Evolutionary conservation across 164 flowering plant species (phyloP).

Genomic region (Liriodendron chinense): DNA sequence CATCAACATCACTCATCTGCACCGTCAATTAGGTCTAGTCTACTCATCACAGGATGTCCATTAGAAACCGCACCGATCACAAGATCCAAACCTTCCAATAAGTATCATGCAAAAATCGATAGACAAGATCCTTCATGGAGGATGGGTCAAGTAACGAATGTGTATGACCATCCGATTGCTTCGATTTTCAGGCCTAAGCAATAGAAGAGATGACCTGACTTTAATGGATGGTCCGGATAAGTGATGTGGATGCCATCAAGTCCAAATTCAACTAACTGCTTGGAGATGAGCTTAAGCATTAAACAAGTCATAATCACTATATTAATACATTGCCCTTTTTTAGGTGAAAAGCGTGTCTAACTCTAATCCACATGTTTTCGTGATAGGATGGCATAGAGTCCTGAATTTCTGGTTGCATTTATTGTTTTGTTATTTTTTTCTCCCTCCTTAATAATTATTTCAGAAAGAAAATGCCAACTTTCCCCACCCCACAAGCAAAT

Average conservation of each 20-base stretch:
- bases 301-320: not conserved
- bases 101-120: no score
- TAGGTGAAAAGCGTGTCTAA: not conserved
- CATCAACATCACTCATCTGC: not conserved
- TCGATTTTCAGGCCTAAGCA: not conserved
- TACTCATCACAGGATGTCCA: no score
- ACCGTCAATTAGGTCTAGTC: no score
- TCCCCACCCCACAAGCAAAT: not conserved
- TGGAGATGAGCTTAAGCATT: not conserved
- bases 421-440: not conserved
- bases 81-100: not conserved
- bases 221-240: not conserved
- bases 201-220: no score
- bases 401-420: not conserved
- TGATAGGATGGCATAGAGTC: not conserved
- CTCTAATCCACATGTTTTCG: not conserved
- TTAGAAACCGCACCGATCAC: not conserved
- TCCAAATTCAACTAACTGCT: not conserved
- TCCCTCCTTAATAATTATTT: not conserved
- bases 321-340: not conserved
- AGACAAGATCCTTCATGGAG: no score
- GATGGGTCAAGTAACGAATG: not conserved
- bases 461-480: not conserved
- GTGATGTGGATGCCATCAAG: not conserved
- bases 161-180: not conserved